Evolutionary conservation across 495 filamentous ascomycete genomes (phyloP), one percentile per base, ranked within the genome.

Genomic region (Pseudomonodictys pantanalensis): DNA sequence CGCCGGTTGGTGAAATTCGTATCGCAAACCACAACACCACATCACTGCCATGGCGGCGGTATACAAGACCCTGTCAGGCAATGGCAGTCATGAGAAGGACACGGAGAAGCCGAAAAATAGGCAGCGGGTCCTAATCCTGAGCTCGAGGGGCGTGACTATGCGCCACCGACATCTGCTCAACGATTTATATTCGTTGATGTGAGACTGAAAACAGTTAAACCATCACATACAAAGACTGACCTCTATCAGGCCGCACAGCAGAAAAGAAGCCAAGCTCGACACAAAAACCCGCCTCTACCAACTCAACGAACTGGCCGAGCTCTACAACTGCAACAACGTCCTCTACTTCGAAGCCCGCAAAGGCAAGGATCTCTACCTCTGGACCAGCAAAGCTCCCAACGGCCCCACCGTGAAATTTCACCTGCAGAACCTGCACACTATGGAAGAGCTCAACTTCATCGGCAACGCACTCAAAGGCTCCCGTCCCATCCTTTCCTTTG

Each of bases 271-370:
- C 57, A 99, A 99, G 73, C 84, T 96, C 49, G 92, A 97, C 67
- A 93, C 92, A 35, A 97, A 97, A 73, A 92, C 91, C 51, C 91
- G 95, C 67, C 86, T 96, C 57, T 85, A 89, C 72, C 85, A 96
- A 67, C 82, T 99, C 7, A 97, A 97, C 77, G 92, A 96, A 71
- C 84, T 97, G 15, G 93, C 93, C 35, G 92, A 99, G 65, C 83
- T 99, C 18, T 95, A 97, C 79, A 97, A 96, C 65, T 97, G 92
- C 83, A 99, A 99, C 76, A 93, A 97, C 73, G 85, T 97, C 49
- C 80, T 96, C 60, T 99, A 96, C 76, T 93, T 97, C 71, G 93
- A 98, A 76, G 93, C 91, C 52, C 79, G 91, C 60, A 98, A 97
- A 75, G 90, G 89, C 33, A 86, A 95, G 72, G 93, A 97, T 79